phyloP scores from a whole-genome alignment of 306 rosid species.

The Geum urbanum region DNA sequence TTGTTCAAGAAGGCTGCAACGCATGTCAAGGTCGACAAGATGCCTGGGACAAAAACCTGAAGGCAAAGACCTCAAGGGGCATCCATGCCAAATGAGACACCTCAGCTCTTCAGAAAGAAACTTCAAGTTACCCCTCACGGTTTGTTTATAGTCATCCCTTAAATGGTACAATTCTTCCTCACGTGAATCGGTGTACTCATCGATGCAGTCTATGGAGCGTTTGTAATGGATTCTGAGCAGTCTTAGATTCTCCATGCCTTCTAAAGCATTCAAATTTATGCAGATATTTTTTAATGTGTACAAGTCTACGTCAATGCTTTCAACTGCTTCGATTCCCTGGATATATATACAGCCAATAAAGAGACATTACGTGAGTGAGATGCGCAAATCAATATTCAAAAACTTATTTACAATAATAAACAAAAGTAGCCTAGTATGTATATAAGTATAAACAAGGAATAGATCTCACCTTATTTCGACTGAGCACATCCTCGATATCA shows the following conservation, averaged over 20 bases:
- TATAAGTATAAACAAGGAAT: too few relatives aligned
- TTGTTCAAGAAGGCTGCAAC: neutral
- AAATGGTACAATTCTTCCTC: neutral
- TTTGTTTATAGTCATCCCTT: neutral
- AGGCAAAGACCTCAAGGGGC: conserved; percentile 12
- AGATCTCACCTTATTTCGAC: too few relatives aligned
- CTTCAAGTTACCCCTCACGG: neutral
- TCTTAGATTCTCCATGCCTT: conserved; percentile 21
- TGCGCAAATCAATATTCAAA: too few relatives aligned
- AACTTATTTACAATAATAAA: too few relatives aligned
- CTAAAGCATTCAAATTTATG: too few relatives aligned
- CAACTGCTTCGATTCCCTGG: neutral
- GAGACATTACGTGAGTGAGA: too few relatives aligned
- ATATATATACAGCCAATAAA: too few relatives aligned
- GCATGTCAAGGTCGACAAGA: conserved; percentile 26
- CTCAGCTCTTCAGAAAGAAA: conserved; percentile 12
- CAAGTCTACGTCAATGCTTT: conserved; percentile 19
- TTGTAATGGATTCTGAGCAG: neutral
- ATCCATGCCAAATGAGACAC: conserved; percentile 22
- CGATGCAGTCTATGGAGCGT: neutral
- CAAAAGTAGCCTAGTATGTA: too few relatives aligned
- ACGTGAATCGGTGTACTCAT: neutral
- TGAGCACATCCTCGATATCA: too few relatives aligned
- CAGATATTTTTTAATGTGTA: too few relatives aligned
- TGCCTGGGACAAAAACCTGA: neutral